Percentiles rank a stretch among this genome's conserved stretches.
phyloP scores from a whole-genome alignment of 2,329 filamentous ascomycete species.

The Sarocladiaceae sp. region DNA sequence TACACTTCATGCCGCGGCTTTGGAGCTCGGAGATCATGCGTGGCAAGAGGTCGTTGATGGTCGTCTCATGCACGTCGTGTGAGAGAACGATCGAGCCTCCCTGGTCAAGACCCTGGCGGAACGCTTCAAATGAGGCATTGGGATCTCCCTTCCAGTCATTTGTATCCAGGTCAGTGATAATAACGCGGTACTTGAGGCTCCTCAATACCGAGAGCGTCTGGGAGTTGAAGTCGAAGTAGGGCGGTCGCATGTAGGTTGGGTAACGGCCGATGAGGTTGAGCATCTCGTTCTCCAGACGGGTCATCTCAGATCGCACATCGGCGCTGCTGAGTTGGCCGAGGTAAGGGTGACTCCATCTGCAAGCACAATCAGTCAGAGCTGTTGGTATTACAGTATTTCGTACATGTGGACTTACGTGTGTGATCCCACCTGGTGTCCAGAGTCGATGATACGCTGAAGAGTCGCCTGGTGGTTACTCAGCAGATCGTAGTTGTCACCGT shows the following conservation, averaged over 20 bases:
- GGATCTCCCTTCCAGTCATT: conserved; percentile 43
- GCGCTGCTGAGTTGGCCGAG: conserved; percentile 22
- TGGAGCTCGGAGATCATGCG: conserved; percentile 12
- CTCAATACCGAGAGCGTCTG: conserved; percentile 23
- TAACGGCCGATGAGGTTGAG: conserved; percentile 23
- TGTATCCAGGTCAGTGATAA: conserved; percentile 50
- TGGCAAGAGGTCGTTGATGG: conserved; percentile 24
- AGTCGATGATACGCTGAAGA: conserved; percentile 34
- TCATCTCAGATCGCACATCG: conserved; percentile 25
- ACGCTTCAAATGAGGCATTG: conserved; percentile 31
- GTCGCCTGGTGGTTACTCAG: conserved; percentile 17
- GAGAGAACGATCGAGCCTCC: conserved; percentile 39
- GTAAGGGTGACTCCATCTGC: conserved; percentile 30
- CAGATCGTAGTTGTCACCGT: conserved; percentile 18
- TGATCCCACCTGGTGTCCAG: conserved; percentile 48
- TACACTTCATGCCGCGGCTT: conserved; percentile 8
- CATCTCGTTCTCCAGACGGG: conserved; percentile 28
- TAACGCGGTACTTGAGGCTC: conserved; percentile 41
- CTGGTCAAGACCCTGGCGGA: conserved; percentile 21
- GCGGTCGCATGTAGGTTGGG: conserved; percentile 30
- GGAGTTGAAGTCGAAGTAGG: conserved; percentile 28
- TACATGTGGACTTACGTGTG: conserved; percentile 26
- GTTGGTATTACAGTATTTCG: not conserved
- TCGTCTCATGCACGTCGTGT: conserved; percentile 38
- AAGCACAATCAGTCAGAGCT: not conserved